Conservation (phyloP, 2,329 filamentous ascomycete species). For the Elsinoe necatrix region DNA sequence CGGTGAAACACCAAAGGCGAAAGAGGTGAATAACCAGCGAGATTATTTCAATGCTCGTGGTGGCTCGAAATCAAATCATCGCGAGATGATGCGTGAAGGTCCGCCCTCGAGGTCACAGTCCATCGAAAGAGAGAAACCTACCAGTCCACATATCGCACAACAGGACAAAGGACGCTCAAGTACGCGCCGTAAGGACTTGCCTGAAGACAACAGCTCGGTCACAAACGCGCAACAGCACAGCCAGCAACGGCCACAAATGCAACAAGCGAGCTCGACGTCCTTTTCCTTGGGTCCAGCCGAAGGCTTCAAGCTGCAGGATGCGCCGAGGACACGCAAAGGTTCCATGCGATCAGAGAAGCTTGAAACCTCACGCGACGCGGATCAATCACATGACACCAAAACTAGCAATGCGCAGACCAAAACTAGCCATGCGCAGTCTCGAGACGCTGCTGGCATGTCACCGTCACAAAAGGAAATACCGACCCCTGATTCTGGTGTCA, state of each 20-base stretch:
- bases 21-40: constrained; percentile 28
- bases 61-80: constrained; percentile 28
- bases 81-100: constrained; percentile 35
- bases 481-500: constrained; percentile 30
- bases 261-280: constrained; percentile 24
- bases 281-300: constrained; percentile 28
- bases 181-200: constrained; percentile 40
- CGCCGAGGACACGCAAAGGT: constrained; percentile 56
- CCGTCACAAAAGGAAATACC: constrained; percentile 26
- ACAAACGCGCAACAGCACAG: constrained; percentile 41
- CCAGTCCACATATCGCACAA: constrained; percentile 81
- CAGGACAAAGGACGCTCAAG: constrained; percentile 69
- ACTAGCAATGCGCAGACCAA: too few relatives aligned
- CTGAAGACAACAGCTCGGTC: constrained; percentile 21
- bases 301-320: constrained; percentile 69
- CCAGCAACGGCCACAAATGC: constrained; percentile 22
- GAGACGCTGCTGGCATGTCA: constrained; percentile 20
- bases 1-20: constrained; percentile 18
- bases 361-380: background rate
- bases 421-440: background rate
- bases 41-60: constrained; percentile 39
- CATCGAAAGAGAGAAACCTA: constrained; percentile 32
- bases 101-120: constrained; percentile 38
- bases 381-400: constrained; percentile 1
- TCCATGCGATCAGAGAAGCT: constrained; percentile 20